These are phyloP conservation scores for Xylaria intraflava DNA, from an alignment of 495 filamentous ascomycete genomes.

Conservation along the genomic window DNA sequence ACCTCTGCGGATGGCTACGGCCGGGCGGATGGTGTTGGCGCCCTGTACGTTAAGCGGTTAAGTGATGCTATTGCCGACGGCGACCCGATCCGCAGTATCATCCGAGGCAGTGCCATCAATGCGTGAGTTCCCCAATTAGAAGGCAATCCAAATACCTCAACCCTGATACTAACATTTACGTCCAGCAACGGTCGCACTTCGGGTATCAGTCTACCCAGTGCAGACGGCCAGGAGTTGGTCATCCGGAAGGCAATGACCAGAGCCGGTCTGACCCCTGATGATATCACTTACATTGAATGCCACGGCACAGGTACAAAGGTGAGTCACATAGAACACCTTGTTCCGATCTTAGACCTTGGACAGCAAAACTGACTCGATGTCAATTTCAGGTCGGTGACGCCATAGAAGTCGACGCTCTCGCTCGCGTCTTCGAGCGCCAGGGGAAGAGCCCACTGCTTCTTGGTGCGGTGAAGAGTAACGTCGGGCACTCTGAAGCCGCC, in stretches of 20 bases:
- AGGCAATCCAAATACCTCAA: neutral
- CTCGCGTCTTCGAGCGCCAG: conserved; percentile 28
- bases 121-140: conserved; percentile 22
- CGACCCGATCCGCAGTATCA: conserved; percentile 53
- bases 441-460: conserved; percentile 33
- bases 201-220: conserved; percentile 52
- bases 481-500: conserved; percentile 36
- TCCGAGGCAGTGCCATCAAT: conserved; percentile 52
- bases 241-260: conserved; percentile 46
- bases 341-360: too few relatives aligned
- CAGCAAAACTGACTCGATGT: too few relatives aligned
- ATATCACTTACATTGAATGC: conserved; percentile 35
- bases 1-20: conserved; percentile 56
- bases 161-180: conserved; percentile 36
- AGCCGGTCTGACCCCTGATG: conserved; percentile 23
- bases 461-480: conserved; percentile 43
- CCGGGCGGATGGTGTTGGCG: conserved; percentile 50
- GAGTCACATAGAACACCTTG: neutral
- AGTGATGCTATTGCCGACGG: conserved; percentile 45
- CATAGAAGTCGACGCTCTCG: conserved; percentile 35
- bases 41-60: conserved; percentile 52
- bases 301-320: conserved; percentile 37
- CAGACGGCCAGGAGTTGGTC: conserved; percentile 46
- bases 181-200: conserved; percentile 19
- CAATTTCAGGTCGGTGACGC: conserved; percentile 39